Base-by-base conservation (phyloP, 78 protist species). In the Polysphondylium violaceum region DNA sequence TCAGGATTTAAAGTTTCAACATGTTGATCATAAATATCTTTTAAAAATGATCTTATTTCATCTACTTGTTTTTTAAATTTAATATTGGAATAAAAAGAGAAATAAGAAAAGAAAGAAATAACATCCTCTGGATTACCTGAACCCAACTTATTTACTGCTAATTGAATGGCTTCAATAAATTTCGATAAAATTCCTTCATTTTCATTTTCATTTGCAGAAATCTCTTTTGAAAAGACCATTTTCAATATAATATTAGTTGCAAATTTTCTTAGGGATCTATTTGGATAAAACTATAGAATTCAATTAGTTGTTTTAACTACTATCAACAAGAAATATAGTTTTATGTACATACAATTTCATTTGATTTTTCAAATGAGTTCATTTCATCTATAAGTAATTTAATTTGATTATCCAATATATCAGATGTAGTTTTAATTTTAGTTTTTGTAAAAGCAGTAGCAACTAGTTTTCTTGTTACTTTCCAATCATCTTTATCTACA, bases 21-120 rank as follows among this genome's bases (percentile, higher is more conserved):
- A 50, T 78, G 88, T 50, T 78, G 68, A 78, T 78, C 31, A 21
- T 78, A 78, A 25, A 64, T n/a, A n/a, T 64, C 75, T 14, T 44
- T 33, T 25, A 78, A 43, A 64, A 78, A 64, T 64, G 11, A 0
- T 9, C 50, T 61, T 1, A 78, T 36, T n/a, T 78, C 31, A 4
- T 29, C 33, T 33, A 33, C 31, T 35, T 78, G 53, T 25, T 36
- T 4, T 23, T 33, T 55, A 7, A 64, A 78, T 2, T 8, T 16
- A 14, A 25, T 25, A 23, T 31, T 23, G 11, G 2, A 14, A 21
- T 25, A 78, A 44, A 64, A 78, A 64, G 50, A 78, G 0, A 78
- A n/a, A 27, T 74, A 75, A 36, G 25, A 43, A n/a, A 67, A 9
- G 2, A 35, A 27, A 47, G 74, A 78, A 33, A 78, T 47, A 0